These are phyloP conservation scores for Colletotrichum cuscutae DNA, from an alignment of 2,329 filamentous ascomycete species.

Conservation along the genomic window DNA sequence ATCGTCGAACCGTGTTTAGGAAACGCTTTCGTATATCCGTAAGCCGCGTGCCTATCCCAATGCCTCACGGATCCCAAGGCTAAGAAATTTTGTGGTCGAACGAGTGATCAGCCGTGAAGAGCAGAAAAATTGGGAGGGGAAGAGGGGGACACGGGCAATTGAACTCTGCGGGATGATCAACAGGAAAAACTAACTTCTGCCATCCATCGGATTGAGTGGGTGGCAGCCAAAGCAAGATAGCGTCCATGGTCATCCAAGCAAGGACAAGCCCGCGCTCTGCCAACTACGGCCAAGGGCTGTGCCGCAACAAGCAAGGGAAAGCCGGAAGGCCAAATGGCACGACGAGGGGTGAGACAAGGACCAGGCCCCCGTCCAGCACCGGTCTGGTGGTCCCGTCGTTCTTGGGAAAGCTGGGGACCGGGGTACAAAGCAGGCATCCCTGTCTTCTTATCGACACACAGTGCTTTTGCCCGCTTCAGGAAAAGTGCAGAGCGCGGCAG, in stretches of 20 bases:
- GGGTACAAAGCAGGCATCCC: conserved; percentile 21
- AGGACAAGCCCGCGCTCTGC: conserved; percentile 17
- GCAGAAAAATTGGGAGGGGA: background rate
- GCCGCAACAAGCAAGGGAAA: conserved; percentile 34
- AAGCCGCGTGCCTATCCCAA: background rate
- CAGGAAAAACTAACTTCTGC: conserved; percentile 27
- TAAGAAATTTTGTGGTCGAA: background rate
- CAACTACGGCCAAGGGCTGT: conserved; percentile 25
- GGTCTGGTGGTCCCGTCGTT: conserved; percentile 30
- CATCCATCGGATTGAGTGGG: conserved; percentile 26
- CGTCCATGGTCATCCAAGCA: conserved; percentile 22
- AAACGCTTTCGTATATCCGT: background rate
- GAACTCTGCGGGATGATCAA: conserved; percentile 19
- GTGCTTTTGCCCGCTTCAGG: conserved; percentile 28
- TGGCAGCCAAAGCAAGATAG: conserved; percentile 20
- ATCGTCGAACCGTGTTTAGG: conserved; percentile 8
- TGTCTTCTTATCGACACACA: conserved; percentile 21
- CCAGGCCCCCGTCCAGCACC: conserved; percentile 26
- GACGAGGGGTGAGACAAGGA: conserved; percentile 31
- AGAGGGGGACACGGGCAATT: conserved; percentile 16
- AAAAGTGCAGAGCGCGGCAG: conserved; percentile 28
- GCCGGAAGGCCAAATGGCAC: conserved; percentile 31
- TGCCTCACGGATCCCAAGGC: background rate
- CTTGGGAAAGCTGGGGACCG: conserved; percentile 31
- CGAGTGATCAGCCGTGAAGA: conserved; percentile 12